Percentiles rank a stretch among this genome's conserved stretches.
These are phyloP conservation scores for Verruconis gallopava DNA, from an alignment of 2,329 filamentous ascomycete genomes.

Conservation along the genomic window DNA sequence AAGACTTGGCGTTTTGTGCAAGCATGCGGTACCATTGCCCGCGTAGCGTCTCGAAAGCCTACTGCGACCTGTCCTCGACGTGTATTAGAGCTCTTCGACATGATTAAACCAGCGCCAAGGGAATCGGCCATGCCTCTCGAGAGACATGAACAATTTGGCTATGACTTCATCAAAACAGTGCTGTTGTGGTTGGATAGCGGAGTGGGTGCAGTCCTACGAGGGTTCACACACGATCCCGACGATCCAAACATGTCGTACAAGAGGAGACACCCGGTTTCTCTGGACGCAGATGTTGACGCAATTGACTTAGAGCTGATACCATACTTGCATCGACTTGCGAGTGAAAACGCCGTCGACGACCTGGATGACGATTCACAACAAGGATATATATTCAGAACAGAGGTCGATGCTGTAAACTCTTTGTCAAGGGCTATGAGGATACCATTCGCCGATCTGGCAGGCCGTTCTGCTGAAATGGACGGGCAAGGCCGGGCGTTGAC, in stretches of 20 bases:
- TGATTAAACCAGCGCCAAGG: slow-evolving; percentile 17
- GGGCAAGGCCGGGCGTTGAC: slow-evolving; percentile 11
- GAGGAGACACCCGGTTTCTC: slow-evolving; percentile 32
- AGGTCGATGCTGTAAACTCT: slow-evolving; percentile 42
- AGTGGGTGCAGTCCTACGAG: slow-evolving; percentile 39
- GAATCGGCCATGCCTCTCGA: slow-evolving; percentile 6
- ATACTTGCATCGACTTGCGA: slow-evolving; percentile 43
- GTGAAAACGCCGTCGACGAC: slow-evolving; percentile 38
- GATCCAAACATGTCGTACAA: not conserved
- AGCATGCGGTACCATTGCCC: slow-evolving; percentile 45
- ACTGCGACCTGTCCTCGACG: slow-evolving; percentile 24
- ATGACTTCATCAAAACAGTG: slow-evolving; percentile 52
- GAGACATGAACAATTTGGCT: slow-evolving; percentile 41
- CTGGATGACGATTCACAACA: slow-evolving; percentile 38
- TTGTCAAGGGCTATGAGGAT: slow-evolving; percentile 42
- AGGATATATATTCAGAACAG: slow-evolving; percentile 33
- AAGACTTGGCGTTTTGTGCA: slow-evolving; percentile 48
- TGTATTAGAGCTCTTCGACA: slow-evolving; percentile 12
- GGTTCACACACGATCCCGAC: slow-evolving; percentile 33
- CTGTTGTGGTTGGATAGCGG: slow-evolving; percentile 50
- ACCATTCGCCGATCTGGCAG: slow-evolving; percentile 38
- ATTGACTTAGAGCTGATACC: slow-evolving; percentile 46
- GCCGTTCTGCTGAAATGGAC: slow-evolving; percentile 21
- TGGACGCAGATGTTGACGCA: slow-evolving; percentile 36
- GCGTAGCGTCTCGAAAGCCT: slow-evolving; percentile 23